phyloP scores from a whole-genome alignment of 148 eudicot genomes.

The Fallopia convolvulus region DNA sequence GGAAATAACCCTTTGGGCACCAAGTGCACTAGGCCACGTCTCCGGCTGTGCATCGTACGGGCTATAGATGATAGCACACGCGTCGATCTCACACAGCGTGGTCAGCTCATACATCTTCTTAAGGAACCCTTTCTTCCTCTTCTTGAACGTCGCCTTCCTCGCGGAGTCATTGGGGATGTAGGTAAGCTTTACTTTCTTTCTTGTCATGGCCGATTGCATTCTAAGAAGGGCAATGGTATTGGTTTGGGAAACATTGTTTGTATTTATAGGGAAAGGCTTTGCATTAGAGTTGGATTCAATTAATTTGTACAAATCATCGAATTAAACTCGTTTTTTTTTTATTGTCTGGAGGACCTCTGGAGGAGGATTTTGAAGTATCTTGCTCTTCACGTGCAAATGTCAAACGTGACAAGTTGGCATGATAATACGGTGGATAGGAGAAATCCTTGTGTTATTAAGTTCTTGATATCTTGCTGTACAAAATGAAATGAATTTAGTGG shows the following conservation, averaged over 20 bases:
- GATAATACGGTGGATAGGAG: neutral
- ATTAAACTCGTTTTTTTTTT: neutral
- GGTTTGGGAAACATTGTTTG: conserved; percentile 3
- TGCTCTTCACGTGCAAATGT: neutral
- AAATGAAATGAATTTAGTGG: conserved; percentile 1
- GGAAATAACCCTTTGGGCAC: conserved; percentile 33
- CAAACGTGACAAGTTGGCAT: neutral
- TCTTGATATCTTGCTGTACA: neutral
- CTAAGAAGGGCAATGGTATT: neutral
- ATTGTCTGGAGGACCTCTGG: neutral
- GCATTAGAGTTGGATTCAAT: neutral
- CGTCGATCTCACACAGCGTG: conserved; percentile 65
- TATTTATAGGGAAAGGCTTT: neutral
- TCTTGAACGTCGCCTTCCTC: conserved; percentile 69
- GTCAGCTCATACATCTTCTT: conserved; percentile 63
- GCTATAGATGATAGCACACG: conserved; percentile 58
- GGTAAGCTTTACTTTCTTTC: conserved; percentile 59
- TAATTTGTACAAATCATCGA: neutral
- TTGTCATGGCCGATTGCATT: conserved; percentile 36
- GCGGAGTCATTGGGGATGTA: conserved; percentile 51
- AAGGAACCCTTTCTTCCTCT: conserved; percentile 61
- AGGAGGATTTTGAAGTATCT: neutral
- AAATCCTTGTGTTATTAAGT: neutral
- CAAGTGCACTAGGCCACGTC: conserved; percentile 43
- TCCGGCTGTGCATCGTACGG: conserved; percentile 54